These are phyloP conservation scores for Tricholoma saponaceum DNA, from an alignment of 768 basidiomycete genomes.

Conservation along the genomic window DNA sequence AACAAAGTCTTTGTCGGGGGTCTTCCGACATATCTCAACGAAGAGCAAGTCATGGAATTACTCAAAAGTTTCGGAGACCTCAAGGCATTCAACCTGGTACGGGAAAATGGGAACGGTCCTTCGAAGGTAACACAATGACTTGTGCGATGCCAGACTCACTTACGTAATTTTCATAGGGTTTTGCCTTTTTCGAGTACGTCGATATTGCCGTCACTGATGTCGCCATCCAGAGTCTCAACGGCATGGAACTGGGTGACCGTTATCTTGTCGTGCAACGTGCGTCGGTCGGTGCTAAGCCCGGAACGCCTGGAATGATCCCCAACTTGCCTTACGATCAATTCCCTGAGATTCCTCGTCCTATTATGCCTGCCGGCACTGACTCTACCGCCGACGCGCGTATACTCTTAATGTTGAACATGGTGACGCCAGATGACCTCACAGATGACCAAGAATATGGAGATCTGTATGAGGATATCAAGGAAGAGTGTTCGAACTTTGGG, in stretches of 20 bases:
- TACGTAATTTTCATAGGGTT: conserved; percentile 62
- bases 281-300: conserved; percentile 86
- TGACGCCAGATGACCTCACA: conserved; percentile 84
- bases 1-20: conserved; percentile 99
- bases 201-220: conserved; percentile 87
- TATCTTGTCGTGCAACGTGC: conserved; percentile 96
- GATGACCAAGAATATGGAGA: conserved; percentile 94
- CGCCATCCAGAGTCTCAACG: conserved; percentile 93
- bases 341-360: conserved; percentile 81
- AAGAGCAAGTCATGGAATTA: conserved; percentile 98
- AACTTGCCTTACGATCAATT: conserved; percentile 76
- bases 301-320: conserved; percentile 56
- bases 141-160: no score
- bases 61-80: conserved; percentile 97
- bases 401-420: conserved; percentile 98
- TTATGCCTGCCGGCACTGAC: conserved; percentile 77
- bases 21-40: conserved; percentile 90
- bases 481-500: conserved; percentile 83
- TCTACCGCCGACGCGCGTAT: conserved; percentile 67
- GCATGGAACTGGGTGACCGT: conserved; percentile 96
- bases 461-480: conserved; percentile 90
- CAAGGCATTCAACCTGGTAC: conserved; percentile 96
- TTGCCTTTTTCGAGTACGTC: conserved; percentile 98
- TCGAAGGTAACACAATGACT: conserved; percentile 71
- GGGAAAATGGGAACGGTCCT: conserved; percentile 83